phyloP scores from a whole-genome alignment of 192 early-diverging fungal genomes.

The Coemansia sp. region DNA sequence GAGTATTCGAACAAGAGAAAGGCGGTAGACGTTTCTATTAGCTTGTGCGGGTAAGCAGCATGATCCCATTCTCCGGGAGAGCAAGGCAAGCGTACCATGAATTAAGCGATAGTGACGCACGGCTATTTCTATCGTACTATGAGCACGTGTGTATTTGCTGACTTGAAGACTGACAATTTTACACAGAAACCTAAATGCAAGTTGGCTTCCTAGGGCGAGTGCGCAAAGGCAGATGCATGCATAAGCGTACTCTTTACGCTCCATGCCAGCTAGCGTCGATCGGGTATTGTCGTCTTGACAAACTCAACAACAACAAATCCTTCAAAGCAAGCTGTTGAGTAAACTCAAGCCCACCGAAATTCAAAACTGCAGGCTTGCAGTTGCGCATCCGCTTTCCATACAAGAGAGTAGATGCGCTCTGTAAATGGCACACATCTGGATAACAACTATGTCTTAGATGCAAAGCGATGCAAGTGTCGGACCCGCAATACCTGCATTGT shows the following conservation, averaged over 20 bases:
- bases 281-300: background rate
- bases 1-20: background rate
- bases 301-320: background rate
- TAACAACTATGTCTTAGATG: background rate
- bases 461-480: background rate
- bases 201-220: background rate
- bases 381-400: background rate
- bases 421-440: slow-evolving; percentile 5
- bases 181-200: background rate
- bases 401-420: background rate
- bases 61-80: background rate
- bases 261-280: background rate
- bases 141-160: background rate
- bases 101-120: background rate
- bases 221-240: background rate
- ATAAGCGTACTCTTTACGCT: background rate
- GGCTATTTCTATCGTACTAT: background rate
- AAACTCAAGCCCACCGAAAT: background rate
- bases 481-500: background rate
- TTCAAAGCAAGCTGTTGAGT: background rate
- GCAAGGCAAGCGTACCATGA: background rate
- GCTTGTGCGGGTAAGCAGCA: background rate
- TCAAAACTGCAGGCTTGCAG: background rate
- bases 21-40: background rate
- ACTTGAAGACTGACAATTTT: background rate